Evolutionary conservation across 2,329 filamentous ascomycete genomes (phyloP).

Genomic region (Corinectria fuckeliana): DNA sequence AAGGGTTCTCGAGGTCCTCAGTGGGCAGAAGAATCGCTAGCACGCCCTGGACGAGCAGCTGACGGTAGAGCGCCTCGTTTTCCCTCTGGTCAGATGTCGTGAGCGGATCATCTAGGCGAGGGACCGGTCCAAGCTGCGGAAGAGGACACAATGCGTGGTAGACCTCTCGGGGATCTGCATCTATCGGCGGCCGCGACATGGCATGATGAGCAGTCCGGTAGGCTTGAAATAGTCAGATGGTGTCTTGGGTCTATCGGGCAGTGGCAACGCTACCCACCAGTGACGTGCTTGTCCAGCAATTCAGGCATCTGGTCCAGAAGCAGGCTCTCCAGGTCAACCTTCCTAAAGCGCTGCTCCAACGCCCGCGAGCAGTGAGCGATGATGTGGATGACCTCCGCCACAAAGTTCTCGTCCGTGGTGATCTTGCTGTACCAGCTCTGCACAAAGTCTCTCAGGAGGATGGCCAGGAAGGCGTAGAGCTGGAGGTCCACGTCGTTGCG

Average conservation of each 20-base stretch:
- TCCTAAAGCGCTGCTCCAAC: slow-evolving; percentile 83
- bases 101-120: slow-evolving; percentile 58
- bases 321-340: slow-evolving; percentile 82
- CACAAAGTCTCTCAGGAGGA: slow-evolving; percentile 89
- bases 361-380: slow-evolving; percentile 91
- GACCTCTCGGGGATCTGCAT: slow-evolving; percentile 68
- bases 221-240: slow-evolving; percentile 56
- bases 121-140: slow-evolving; percentile 80
- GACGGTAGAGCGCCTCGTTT: slow-evolving; percentile 84
- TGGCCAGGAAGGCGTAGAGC: slow-evolving; percentile 89
- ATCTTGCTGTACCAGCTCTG: slow-evolving; percentile 93
- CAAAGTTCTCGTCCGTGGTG: slow-evolving; percentile 86
- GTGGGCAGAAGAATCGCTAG: slow-evolving; percentile 87
- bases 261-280: slow-evolving; percentile 67
- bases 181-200: slow-evolving; percentile 63
- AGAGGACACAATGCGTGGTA: slow-evolving; percentile 88
- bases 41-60: slow-evolving; percentile 83
- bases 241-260: not conserved
- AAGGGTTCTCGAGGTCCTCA: slow-evolving; percentile 89
- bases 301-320: slow-evolving; percentile 87
- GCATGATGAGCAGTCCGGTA: slow-evolving; percentile 73
- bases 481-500: slow-evolving; percentile 93
- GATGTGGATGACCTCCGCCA: slow-evolving; percentile 86
- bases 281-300: slow-evolving; percentile 79
- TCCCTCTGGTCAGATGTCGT: slow-evolving; percentile 67